A percentile compares a stretch with the other conserved stretches of the same genome.
Conservation (phyloP, 768 basidiomycete species). For the Macrocybe gigantea region DNA sequence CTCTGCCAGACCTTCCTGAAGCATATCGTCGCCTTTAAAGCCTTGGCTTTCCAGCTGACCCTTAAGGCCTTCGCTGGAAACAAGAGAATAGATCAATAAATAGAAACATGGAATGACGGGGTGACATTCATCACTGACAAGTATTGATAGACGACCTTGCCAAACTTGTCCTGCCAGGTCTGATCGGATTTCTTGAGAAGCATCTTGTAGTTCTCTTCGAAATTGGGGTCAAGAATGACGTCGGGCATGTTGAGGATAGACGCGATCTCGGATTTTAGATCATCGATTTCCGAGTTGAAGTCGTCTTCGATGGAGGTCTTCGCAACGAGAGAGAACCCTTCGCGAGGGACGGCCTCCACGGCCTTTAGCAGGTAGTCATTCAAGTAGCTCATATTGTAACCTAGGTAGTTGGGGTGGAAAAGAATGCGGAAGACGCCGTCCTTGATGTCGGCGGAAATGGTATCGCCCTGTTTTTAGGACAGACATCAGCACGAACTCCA, state of each 20-base stretch:
- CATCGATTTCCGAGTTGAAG: conserved; percentile 24
- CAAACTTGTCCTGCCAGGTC: conserved; percentile 22
- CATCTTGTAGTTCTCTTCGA: conserved; percentile 25
- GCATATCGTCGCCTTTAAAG: conserved; percentile 32
- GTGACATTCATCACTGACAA: conserved; percentile 16
- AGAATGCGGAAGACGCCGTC: conserved; percentile 36
- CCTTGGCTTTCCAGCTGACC: conserved; percentile 24
- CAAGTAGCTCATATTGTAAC: conserved; percentile 23
- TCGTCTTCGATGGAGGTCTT: conserved; percentile 26
- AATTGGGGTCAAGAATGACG: conserved; percentile 31
- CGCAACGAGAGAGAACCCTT: conserved; percentile 25
- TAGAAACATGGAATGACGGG: not conserved
- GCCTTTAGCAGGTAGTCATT: conserved; percentile 21
- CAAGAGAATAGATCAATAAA: not conserved
- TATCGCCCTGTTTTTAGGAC: conserved; percentile 15
- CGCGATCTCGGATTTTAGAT: conserved; percentile 20
- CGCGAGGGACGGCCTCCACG: conserved; percentile 25
- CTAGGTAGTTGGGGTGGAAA: conserved; percentile 25
- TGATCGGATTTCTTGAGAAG: conserved; percentile 19
- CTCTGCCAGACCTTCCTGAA: conserved; percentile 35
- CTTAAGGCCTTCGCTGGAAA: conserved; percentile 23
- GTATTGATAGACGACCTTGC: conserved; percentile 18
- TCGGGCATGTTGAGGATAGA: conserved; percentile 22
- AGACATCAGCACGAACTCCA: not conserved
- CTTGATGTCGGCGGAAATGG: conserved; percentile 27